A percentile compares a stretch with the other conserved stretches of the same genome.
Evolutionary conservation across 148 eudicot genomes (phyloP).

Genomic region (Oxyria digyna): DNA sequence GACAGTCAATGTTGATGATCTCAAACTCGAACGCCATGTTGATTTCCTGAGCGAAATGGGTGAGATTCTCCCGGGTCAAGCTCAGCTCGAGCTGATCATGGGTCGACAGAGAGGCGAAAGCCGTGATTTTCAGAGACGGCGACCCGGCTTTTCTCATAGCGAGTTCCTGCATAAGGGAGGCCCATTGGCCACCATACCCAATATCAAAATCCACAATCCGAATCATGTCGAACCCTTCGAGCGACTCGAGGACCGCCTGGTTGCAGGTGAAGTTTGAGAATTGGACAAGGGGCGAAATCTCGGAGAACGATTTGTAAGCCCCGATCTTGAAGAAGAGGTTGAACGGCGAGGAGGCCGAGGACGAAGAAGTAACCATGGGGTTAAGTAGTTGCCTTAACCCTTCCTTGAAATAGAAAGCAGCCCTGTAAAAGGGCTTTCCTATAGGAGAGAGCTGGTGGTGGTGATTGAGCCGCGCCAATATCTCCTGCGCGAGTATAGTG

Average conservation of each 20-base stretch:
- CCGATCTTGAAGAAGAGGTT: conserved; percentile 74
- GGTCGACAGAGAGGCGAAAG: conserved; percentile 47
- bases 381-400: conserved; percentile 55
- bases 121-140: conserved; percentile 56
- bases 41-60: conserved; percentile 65
- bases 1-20: conserved; percentile 43
- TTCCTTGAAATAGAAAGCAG: conserved; percentile 70
- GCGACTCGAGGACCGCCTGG: conserved; percentile 69
- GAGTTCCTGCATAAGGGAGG: conserved; percentile 89
- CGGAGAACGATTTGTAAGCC: conserved; percentile 78
- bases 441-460: conserved; percentile 84
- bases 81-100: conserved; percentile 57
- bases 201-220: conserved; percentile 83
- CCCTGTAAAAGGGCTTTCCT: conserved; percentile 74
- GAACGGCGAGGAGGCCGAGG: conserved; percentile 26
- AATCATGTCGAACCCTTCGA: conserved; percentile 52
- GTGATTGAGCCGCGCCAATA: conserved; percentile 99
- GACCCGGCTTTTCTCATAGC: conserved; percentile 47
- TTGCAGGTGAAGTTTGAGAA: conserved; percentile 77
- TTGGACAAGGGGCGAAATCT: conserved; percentile 68
- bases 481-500: conserved; percentile 89
- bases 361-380: background rate
- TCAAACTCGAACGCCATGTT: conserved; percentile 68
- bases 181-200: conserved; percentile 96
- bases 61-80: conserved; percentile 60